Base-by-base conservation (phyloP, 305 asterid species). In the Fraxinus latifolia region DNA sequence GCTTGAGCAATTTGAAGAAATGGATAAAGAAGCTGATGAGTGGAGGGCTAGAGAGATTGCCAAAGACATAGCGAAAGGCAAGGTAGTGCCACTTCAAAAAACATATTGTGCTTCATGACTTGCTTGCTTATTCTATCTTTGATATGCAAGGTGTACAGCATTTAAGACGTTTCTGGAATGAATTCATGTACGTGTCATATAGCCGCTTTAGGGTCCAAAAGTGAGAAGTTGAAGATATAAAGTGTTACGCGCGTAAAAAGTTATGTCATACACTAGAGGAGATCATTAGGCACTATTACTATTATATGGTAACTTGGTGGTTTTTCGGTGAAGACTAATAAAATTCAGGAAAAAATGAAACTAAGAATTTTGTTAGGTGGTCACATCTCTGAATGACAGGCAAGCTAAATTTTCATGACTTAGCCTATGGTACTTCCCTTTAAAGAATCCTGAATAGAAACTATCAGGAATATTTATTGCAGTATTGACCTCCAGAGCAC, bases 21-120 rank as follows among this genome's bases (percentile, higher is more conserved):
- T 87, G 78, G 96, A 96, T 91, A 91, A 87, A 90, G 94, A 92
- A 87, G 95, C 97, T 67, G 96, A 96, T 90, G 98, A 96, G 85
- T 96, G 97, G 98, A 91, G 96, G 88, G 95, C 94, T 73, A 90
- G 84, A 77, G 96, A 94, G 91, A 90, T 89, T 34, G 97, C 98
- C 82, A 94, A 96, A 87, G 97, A 92, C 84, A 87, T 87, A 85
- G 98, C 98, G 6, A 93, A 88, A 78, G 82, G 74, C 84, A 96
- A 93, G 99, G 99, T 95, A 91, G 70, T 74, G 72, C 73, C 55
- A 15, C 74, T 78, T 77, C 78, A 83, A 53, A 11, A 37, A 47
- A 60, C 17, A 14, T 50, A 32, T 37, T 55, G 11, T 78, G 33
- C 74, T 68, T 11, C 3, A 2, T 27, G 34, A 68, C 36, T 9